phyloP scores from a whole-genome alignment of 495 filamentous ascomycete genomes.

The Chaetomidium leptoderma region DNA sequence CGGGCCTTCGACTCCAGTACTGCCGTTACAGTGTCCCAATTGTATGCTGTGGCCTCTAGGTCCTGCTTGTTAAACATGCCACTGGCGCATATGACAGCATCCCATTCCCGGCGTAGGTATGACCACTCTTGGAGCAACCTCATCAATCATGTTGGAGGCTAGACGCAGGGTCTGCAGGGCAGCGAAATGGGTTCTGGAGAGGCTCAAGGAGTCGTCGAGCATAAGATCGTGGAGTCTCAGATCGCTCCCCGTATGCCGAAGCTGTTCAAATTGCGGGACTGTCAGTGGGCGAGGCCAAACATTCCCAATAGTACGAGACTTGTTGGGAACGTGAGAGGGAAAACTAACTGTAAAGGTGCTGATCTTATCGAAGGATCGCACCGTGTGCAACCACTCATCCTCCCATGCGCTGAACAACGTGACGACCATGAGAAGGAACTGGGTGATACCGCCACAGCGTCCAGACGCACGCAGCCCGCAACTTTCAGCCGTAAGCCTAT shows the following conservation, averaged over 20 bases:
- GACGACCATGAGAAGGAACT: background rate
- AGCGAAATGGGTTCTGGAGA: background rate
- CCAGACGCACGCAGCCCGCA: background rate
- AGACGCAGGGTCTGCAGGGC: background rate
- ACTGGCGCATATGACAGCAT: background rate
- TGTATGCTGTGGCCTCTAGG: background rate
- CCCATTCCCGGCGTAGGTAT: background rate
- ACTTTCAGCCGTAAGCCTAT: background rate
- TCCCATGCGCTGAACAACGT: background rate
- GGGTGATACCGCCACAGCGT: background rate
- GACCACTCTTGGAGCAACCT: background rate
- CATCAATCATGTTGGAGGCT: background rate
- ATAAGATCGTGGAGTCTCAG: background rate
- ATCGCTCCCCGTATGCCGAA: background rate
- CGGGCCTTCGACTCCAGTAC: background rate
- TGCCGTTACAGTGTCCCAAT: constrained; percentile 2
- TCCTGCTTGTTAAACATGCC: constrained; percentile 3
- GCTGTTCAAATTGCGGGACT: background rate
- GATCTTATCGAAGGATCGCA: background rate
- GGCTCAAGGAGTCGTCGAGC: background rate
- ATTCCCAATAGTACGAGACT: background rate
- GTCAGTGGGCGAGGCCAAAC: background rate
- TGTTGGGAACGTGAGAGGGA: background rate
- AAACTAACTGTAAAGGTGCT: background rate
- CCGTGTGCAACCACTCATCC: background rate